A percentile compares a stretch with the other conserved stretches of the same genome.
These are phyloP conservation scores for Leishmania arabica DNA, from an alignment of 208 protist genomes.

Conservation along the genomic window DNA sequence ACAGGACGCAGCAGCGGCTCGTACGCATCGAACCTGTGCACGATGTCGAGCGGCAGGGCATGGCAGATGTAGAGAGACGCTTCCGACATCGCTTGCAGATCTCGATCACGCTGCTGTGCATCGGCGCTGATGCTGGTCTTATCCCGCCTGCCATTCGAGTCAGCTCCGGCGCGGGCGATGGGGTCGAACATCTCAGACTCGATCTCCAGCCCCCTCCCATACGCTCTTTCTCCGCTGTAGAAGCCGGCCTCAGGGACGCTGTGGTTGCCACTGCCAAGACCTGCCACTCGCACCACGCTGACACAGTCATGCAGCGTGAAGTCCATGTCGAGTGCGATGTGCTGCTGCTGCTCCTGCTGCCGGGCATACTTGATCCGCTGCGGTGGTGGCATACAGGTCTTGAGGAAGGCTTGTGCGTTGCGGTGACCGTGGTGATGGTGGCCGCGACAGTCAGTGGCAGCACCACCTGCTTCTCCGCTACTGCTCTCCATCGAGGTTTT, in stretches of 20 bases:
- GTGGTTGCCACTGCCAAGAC: slow-evolving; percentile 1
- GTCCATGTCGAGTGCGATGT: slow-evolving; percentile 21
- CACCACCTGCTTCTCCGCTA: not conserved
- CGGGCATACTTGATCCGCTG: slow-evolving; percentile 22
- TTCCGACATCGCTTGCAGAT: slow-evolving; percentile 15
- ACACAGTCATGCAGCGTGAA: slow-evolving; percentile 25
- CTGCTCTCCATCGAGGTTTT: not conserved
- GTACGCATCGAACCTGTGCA: slow-evolving; percentile 77
- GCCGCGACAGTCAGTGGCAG: not conserved
- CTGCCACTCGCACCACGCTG: not conserved
- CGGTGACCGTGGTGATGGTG: not conserved
- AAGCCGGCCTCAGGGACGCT: not conserved
- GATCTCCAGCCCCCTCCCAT: slow-evolving; percentile 10
- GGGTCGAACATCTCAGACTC: slow-evolving; percentile 9
- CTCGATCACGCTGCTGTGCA: not conserved
- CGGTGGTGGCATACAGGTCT: not conserved
- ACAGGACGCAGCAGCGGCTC: slow-evolving; percentile 44
- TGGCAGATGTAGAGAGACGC: slow-evolving; percentile 36
- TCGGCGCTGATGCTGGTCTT: not conserved
- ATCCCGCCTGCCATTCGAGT: not conserved
- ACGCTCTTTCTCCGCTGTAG: slow-evolving; percentile 2
- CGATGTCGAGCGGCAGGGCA: slow-evolving; percentile 57
- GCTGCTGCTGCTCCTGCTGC: slow-evolving; percentile 28
- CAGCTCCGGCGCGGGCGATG: slow-evolving; percentile 4
- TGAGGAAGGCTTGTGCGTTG: not conserved